Conservation (phyloP, 371 early-diverging fungal species). For the Apophysomyces sp. region DNA sequence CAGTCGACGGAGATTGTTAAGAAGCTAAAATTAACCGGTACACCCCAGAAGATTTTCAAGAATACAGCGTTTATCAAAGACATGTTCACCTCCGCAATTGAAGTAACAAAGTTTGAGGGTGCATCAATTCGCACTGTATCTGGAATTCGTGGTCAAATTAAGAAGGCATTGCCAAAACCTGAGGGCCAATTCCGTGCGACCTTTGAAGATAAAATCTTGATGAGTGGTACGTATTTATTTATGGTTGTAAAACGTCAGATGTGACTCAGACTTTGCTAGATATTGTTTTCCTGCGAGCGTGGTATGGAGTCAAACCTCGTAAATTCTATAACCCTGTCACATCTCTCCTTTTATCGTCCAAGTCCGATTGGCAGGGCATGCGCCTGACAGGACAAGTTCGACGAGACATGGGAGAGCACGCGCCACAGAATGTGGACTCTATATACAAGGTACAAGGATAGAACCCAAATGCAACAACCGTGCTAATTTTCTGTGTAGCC, state of each 20-base stretch:
- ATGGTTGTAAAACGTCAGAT: neutral
- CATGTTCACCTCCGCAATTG: slow-evolving; percentile 98
- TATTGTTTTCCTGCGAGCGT: slow-evolving; percentile 97
- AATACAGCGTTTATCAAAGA: slow-evolving; percentile 99
- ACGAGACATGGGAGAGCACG: slow-evolving; percentile 61
- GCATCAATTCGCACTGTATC: slow-evolving; percentile 95
- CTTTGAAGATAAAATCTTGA: slow-evolving; percentile 98
- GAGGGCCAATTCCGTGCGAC: slow-evolving; percentile 98
- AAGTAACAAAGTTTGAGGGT: slow-evolving; percentile 99
- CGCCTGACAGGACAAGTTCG: slow-evolving; percentile 89
- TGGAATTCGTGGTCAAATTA: slow-evolving; percentile 98
- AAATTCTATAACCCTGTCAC: slow-evolving; percentile 96
- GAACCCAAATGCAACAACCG: no score
- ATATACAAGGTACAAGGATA: slow-evolving; percentile 80
- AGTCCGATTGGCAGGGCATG: slow-evolving; percentile 87
- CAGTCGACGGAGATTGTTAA: slow-evolving; percentile 93
- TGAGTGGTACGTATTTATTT: slow-evolving; percentile 67
- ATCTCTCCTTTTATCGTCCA: slow-evolving; percentile 72
- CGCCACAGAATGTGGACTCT: slow-evolving; percentile 80
- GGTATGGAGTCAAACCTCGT: slow-evolving; percentile 94
- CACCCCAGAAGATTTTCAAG: slow-evolving; percentile 91
- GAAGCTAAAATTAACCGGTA: slow-evolving; percentile 98
- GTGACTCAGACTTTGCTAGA: slow-evolving; percentile 53
- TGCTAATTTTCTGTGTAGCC: slow-evolving; percentile 50
- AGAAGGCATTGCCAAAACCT: slow-evolving; percentile 84